Evolutionary conservation across 2,329 filamentous ascomycete species (phyloP), one percentile per base, ranked within the genome.

Genomic region (Aureobasidium uvarum): DNA sequence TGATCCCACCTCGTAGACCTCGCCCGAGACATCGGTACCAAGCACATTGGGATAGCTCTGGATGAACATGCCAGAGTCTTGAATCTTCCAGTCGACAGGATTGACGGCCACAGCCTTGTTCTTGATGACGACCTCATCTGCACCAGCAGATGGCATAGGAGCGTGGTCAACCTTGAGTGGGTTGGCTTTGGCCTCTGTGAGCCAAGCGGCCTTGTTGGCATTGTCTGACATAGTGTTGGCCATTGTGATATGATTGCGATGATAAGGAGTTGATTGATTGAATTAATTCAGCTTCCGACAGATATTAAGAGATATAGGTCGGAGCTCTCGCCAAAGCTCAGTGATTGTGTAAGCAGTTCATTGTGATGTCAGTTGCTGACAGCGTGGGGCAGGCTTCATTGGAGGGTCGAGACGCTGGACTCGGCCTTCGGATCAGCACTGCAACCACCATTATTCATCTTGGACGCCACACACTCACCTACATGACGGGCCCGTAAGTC

Each of bases 51-150:
- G 31, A 4, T 71, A 78, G 0, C 69, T 68, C 46, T 75, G 56
- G 62, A 77, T 66, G 63, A 76, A 74, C 14, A 72, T 33, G 31
- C 72, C 74, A 46, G 64, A 67, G 64, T 75, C 73, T 63, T 75
- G 74, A 36, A 76, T 73, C 65, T 76, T 76, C 72, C 74, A 74
- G 68, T 78, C 77, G 1, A 76, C 74, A 1, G 77, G 77, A 65
- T 78, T 78, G 66, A 77, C 73, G 13, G 77, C 76, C 13, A 76
- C 52, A 11, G 75, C 75, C 56, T 72, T 68, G 70, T 74, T 75
- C 64, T 72, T 73, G 63, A 78, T 69, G 13, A 78, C 67, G 56
- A 78, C 63, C 43, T 77, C 72, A 41, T 73, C 69, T 28, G 71
- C 63, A 10, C 68, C 72, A 25, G 77, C 71, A 52, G 70, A 71